Percentiles rank a stretch among this genome's conserved stretches.
Conservation (phyloP, 257 asterid species). For the Solanum pimpinellifolium region DNA sequence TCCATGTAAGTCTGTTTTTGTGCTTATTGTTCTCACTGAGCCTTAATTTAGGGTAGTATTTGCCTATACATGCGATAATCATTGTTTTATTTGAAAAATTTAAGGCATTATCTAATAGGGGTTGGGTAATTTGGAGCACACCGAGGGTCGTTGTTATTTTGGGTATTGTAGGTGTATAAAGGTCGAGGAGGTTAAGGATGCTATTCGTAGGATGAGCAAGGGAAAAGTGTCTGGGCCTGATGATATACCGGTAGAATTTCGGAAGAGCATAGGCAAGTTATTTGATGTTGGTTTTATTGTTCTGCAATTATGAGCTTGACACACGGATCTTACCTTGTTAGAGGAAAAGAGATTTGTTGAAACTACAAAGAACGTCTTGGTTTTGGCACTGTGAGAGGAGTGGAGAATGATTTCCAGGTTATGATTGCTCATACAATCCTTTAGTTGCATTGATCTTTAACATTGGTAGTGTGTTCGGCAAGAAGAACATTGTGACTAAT, state of each 20-base stretch:
- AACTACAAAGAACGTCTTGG: background rate
- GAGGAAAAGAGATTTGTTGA: background rate
- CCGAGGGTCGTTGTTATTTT: background rate
- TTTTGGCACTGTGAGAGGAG: background rate
- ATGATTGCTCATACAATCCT: background rate
- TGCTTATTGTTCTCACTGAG: background rate
- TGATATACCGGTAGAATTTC: background rate
- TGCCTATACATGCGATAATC: background rate
- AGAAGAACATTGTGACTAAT: background rate
- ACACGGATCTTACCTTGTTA: background rate
- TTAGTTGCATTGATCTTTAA: background rate
- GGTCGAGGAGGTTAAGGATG: background rate
- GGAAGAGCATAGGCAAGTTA: background rate
- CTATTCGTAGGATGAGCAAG: background rate
- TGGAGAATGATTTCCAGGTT: background rate
- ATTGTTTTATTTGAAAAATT: background rate
- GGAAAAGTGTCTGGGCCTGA: background rate
- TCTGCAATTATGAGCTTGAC: background rate
- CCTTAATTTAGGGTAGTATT: background rate
- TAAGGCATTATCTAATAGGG: background rate
- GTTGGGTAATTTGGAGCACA: background rate
- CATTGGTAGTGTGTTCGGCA: background rate
- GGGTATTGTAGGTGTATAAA: background rate
- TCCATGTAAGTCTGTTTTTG: background rate
- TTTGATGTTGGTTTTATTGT: background rate